Evolutionary conservation across 208 protist genomes (phyloP).

Genomic region (Leishmania tropica): DNA sequence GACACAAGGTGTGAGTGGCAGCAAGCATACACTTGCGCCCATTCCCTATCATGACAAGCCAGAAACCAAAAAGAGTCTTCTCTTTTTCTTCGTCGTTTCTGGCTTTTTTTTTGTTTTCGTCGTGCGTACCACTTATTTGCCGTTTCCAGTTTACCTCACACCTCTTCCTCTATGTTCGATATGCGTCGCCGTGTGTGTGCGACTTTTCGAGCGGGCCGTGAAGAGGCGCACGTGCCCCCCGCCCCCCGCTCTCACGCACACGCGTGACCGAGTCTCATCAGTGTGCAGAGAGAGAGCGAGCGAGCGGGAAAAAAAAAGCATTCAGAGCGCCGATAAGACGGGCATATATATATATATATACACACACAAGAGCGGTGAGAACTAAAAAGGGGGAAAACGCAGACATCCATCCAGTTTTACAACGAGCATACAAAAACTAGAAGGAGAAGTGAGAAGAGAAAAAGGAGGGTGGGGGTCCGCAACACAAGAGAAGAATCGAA

Average conservation of each 20-base stretch:
- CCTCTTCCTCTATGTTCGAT: not conserved
- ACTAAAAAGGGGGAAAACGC: not conserved
- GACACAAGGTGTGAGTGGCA: not conserved
- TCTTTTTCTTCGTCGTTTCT: not conserved
- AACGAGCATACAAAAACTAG: too few relatives aligned
- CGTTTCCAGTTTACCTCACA: not conserved
- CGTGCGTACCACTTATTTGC: not conserved
- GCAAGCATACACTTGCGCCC: too few relatives aligned
- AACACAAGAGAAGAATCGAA: not conserved
- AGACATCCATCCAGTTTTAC: not conserved
- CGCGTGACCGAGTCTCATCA: not conserved
- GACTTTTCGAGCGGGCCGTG: not conserved
- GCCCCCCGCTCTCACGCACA: not conserved
- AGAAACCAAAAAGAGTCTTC: not conserved
- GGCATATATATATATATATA: too few relatives aligned
- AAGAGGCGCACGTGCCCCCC: not conserved
- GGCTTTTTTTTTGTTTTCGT: not conserved
- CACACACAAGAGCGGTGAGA: not conserved
- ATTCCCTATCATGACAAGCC: not conserved
- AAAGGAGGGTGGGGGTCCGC: not conserved
- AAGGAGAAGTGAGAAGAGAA: slow-evolving; percentile 9
- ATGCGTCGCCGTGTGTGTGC: not conserved
- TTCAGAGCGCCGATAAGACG: not conserved
- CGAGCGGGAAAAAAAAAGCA: too few relatives aligned
- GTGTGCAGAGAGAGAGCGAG: not conserved